Conservation (phyloP, 164 flowering plant species). For the Paratinospora sagittata region DNA sequence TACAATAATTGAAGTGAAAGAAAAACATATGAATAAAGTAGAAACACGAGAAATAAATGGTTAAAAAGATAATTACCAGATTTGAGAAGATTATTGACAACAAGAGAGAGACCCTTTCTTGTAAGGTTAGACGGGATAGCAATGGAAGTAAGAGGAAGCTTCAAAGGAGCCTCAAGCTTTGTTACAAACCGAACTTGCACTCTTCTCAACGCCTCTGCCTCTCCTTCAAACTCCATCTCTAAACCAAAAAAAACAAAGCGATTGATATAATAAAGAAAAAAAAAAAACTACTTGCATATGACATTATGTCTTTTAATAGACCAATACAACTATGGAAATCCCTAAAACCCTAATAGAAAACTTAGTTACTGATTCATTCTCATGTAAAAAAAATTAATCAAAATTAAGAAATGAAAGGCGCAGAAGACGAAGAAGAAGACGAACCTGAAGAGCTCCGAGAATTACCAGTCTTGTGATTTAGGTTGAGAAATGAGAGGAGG, state of each 20-base stretch:
- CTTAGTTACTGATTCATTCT: no score
- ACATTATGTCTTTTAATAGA: no score
- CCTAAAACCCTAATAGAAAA: no score
- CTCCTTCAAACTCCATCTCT: conserved; percentile 20
- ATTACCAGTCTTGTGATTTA: no score
- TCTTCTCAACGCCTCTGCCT: conserved; percentile 35
- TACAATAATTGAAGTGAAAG: not conserved
- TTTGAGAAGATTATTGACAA: conserved; percentile 66
- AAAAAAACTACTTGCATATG: no score
- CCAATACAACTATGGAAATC: no score
- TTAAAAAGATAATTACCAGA: conserved; percentile 30
- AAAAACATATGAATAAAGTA: not conserved
- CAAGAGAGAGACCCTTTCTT: conserved; percentile 62
- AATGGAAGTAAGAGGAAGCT: conserved; percentile 51
- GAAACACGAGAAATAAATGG: not conserved
- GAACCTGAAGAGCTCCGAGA: no score
- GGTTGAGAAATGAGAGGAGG: no score
- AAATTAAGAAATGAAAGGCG: no score
- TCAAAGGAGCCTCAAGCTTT: conserved; percentile 54
- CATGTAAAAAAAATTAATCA: no score
- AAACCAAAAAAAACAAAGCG: not conserved
- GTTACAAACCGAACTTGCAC: conserved; percentile 82
- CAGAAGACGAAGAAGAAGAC: no score
- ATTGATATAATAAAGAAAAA: no score
- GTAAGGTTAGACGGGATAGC: conserved; percentile 70